Conservation (phyloP, 352 stramenopile genomes). For the Globisporangium spinosum region DNA sequence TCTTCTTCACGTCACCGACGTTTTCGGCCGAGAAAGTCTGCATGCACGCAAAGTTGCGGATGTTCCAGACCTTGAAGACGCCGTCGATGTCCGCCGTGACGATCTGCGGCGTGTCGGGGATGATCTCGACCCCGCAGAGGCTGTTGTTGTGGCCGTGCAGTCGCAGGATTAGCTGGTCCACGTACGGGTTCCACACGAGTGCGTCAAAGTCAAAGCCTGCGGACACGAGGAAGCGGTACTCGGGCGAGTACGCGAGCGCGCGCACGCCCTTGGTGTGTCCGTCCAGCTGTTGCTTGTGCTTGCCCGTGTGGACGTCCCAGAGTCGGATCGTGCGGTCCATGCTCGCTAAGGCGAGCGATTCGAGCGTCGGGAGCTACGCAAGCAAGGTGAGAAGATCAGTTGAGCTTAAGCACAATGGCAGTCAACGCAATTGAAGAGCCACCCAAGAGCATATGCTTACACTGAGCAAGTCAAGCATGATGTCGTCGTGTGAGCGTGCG, state of each 20-base stretch:
- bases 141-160: slow-evolving; percentile 86
- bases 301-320: slow-evolving; percentile 86
- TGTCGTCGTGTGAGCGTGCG: slow-evolving; percentile 81
- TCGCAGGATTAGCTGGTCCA: slow-evolving; percentile 83
- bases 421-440: neutral
- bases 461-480: slow-evolving; percentile 80
- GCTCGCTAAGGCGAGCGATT: slow-evolving; percentile 78
- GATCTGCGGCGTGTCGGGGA: slow-evolving; percentile 82
- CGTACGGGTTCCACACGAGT: slow-evolving; percentile 89
- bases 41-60: slow-evolving; percentile 88
- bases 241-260: slow-evolving; percentile 73
- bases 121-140: slow-evolving; percentile 84
- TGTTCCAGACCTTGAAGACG: slow-evolving; percentile 88
- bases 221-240: slow-evolving; percentile 86
- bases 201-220: slow-evolving; percentile 88
- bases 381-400: neutral
- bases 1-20: slow-evolving; percentile 67
- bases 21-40: slow-evolving; percentile 84
- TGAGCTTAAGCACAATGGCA: neutral
- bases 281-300: slow-evolving; percentile 83
- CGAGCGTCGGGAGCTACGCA: slow-evolving; percentile 63
- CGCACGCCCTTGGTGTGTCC: slow-evolving; percentile 82
- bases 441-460: slow-evolving; percentile 22
- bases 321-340: slow-evolving; percentile 88
- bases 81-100: slow-evolving; percentile 83